Base-by-base conservation (phyloP, 2,329 filamentous ascomycete genomes). In the Pseudopyricularia javanii region DNA sequence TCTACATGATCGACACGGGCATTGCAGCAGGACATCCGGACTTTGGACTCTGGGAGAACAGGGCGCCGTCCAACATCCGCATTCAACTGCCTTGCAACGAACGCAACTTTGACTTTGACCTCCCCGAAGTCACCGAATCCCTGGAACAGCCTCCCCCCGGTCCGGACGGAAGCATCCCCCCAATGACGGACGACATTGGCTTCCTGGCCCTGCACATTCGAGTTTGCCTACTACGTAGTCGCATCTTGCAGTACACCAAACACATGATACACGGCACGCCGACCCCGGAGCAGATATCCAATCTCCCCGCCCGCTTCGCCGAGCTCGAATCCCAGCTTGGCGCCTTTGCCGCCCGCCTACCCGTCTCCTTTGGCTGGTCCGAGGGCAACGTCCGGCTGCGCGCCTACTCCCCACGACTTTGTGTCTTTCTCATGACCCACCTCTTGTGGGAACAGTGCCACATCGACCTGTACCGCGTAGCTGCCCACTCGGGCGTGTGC, bases 391-490 rank as follows among this genome's bases (percentile, higher is more conserved):
- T 80, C 4, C 71, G 76, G 14, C 65, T 80, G 24, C 72, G 78
- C 6, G 74, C 76, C 3, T 80, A 80, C 58, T 80, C 78, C 1
- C 74, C 76, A 2, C 68, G 78, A 3, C 69, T 81, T 5, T 78
- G 76, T 55, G 75, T 78, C 43, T 80, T 77, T 54, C 67, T 80
- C 59, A 80, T 79, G 76, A 80, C 79, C 9, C 77, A 80, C 56
- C 68, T 80, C 8, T 78, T 74, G 75, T 80, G 76, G 76, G 69
- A 75, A 28, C 77, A 80, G 56, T 80, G 77, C 54, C 72, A 80
- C 57, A 76, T 76, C 56, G 77, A 80, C 58, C 65, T 80, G 3
- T 80, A 78, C 56, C 74, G 77, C 1, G 66, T 79, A 7, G 50
- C 50, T 8, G 75, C 72, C 2, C 66, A 80, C 7, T 67, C 68